Evolutionary conservation across 306 rosid genomes (phyloP), one percentile per base, ranked within the genome.

Genomic region (Cicer arietinum): DNA sequence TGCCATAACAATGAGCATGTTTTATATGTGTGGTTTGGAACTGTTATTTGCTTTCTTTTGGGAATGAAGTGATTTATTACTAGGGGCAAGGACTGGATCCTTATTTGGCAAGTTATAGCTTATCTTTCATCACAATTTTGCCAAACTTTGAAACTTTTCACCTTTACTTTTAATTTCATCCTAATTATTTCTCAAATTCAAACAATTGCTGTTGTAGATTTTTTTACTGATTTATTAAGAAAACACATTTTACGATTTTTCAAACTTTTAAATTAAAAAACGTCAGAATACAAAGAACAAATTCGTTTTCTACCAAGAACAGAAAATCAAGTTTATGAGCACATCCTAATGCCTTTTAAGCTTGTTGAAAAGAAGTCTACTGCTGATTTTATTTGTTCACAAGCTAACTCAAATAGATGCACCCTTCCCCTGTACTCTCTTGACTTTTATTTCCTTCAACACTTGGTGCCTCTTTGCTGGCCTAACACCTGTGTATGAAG

Each of bases 31-130:
- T 40, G 37, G 39, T 20, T 18, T 40, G 37, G 44, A 40, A 17
- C 59, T 61, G 37, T 67, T 60, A 25, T 51, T 53, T 61, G 46
- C 65, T 69, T 79, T 47, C 37, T 50, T 60, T 69, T 54, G 11
- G 17, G 58, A 12, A 47, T 66, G 43, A 37, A 73, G 37, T 61
- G 41, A 30, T 52, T 50, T 59, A 2, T 16, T 47, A 45, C 14
- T 10, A 30, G 40, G 35, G 8, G 12, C 25, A 16, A 53, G 73
- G 61, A 46, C 39, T 25, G 60, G 41, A 62, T 61, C 66, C 20
- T 30, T 65, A 3, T 11, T 58, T 67, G 67, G 48, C 44, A 14
- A 14, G 41, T 37, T 37, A 20, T 75, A 40, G 43, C 20, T 30
- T 25, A 42, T 67, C 68, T 56, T 16, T 35, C 58, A 47, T 35